Percentiles rank a stretch among this genome's conserved stretches.
Evolutionary conservation across 225 moss, liverwort and hornwort species (phyloP).

Genomic region (Sphagnum contortum): DNA sequence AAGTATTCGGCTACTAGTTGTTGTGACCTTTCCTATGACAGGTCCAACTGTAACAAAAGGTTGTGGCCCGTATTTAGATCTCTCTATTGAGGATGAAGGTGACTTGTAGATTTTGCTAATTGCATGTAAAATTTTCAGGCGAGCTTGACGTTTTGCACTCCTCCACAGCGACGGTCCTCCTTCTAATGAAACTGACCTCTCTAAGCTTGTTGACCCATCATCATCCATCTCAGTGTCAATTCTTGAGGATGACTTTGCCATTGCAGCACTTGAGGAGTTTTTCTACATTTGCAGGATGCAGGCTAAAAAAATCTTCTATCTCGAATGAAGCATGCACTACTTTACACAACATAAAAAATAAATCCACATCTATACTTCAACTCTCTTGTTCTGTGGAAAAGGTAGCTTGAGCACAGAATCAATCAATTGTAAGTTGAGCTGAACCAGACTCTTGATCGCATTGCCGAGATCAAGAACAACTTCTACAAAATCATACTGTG

Average conservation of each 20-base stretch:
- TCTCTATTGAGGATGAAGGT: constrained; percentile 30
- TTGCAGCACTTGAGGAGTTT: constrained; percentile 16
- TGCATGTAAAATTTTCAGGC: constrained; percentile 25
- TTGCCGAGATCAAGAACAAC: neutral
- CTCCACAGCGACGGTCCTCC: constrained; percentile 27
- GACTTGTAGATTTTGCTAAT: constrained; percentile 41
- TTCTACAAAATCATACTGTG: constrained; percentile 2
- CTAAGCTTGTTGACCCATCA: no score
- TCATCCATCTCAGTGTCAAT: neutral
- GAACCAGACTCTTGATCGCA: constrained; percentile 2
- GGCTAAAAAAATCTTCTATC: neutral
- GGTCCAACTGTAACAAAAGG: constrained; percentile 65
- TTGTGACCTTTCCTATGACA: constrained; percentile 84
- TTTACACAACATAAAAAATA: neutral
- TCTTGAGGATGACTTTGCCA: constrained; percentile 3
- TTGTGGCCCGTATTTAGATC: constrained; percentile 9
- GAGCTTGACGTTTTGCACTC: constrained; percentile 26
- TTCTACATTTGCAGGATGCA: neutral
- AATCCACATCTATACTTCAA: neutral
- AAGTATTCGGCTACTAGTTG: constrained; percentile 59
- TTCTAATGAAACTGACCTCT: neutral
- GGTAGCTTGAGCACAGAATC: constrained; percentile 5
- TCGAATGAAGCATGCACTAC: neutral
- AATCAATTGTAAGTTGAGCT: constrained; percentile 6
- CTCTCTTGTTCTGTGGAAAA: neutral